Conservation (phyloP, 2,329 filamentous ascomycete genomes). For the Pestalotiopsis sp. region DNA sequence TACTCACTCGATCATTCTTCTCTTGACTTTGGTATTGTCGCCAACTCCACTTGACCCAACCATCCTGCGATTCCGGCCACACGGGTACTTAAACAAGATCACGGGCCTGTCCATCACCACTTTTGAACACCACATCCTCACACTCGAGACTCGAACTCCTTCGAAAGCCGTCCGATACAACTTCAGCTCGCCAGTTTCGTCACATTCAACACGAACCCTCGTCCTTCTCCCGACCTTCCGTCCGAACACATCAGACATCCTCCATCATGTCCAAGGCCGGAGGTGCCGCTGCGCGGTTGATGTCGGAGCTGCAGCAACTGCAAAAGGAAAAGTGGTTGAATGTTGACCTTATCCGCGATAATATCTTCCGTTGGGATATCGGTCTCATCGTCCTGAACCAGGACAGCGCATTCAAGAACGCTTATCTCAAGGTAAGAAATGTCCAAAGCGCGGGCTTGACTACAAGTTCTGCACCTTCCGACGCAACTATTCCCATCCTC, state of each 20-base stretch:
- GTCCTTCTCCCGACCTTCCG: background rate
- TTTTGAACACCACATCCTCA: too few relatives aligned
- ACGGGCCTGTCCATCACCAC: too few relatives aligned
- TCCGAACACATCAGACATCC: background rate
- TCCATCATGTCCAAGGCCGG: conserved; percentile 28
- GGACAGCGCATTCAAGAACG: conserved; percentile 89
- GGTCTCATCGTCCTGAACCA: conserved; percentile 91
- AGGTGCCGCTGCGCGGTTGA: conserved; percentile 77
- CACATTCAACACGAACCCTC: too few relatives aligned
- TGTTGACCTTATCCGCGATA: conserved; percentile 82
- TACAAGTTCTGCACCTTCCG: background rate
- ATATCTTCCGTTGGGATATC: conserved; percentile 85
- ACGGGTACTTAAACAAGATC: background rate
- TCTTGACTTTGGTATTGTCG: background rate
- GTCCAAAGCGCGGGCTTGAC: background rate
- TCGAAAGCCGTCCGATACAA: too few relatives aligned
- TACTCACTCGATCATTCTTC: background rate
- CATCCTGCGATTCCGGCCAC: background rate
- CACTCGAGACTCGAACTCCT: too few relatives aligned
- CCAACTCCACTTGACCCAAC: background rate
- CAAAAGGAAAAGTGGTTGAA: conserved; percentile 92
- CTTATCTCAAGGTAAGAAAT: conserved; percentile 74
- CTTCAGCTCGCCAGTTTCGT: too few relatives aligned
- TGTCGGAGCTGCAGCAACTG: conserved; percentile 84
- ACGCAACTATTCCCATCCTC: background rate